phyloP scores from a whole-genome alignment of 73 alveolate species.

The Tetrahymena elliotti region DNA sequence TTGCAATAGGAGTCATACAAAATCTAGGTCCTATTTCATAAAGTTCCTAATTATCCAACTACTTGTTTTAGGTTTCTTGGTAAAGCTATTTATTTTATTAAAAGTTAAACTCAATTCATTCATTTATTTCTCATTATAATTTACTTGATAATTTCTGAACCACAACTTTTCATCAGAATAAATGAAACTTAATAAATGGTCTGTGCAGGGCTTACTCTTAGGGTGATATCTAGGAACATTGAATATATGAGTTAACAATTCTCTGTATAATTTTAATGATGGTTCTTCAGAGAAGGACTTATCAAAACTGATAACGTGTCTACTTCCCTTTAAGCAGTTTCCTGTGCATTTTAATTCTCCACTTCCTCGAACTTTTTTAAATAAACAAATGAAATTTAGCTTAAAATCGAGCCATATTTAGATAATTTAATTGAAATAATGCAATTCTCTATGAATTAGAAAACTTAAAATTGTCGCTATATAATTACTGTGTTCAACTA shows the following conservation, averaged over 20 bases:
- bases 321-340: slow-evolving; percentile 86
- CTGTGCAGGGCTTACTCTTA: slow-evolving; percentile 95
- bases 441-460: not conserved
- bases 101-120: not conserved
- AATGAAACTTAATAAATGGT: slow-evolving; percentile 83
- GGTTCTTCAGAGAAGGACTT: slow-evolving; percentile 53
- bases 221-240: slow-evolving; percentile 96
- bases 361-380: slow-evolving; percentile 60
- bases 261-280: slow-evolving; percentile 69
- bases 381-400: not conserved
- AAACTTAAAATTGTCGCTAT: not conserved
- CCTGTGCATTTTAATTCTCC: slow-evolving; percentile 95
- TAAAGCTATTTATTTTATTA: slow-evolving; percentile 60
- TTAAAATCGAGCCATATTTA: not conserved
- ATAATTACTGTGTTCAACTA: slow-evolving; percentile 61
- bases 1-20: slow-evolving; percentile 74
- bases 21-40: slow-evolving; percentile 98
- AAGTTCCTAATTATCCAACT: slow-evolving; percentile 71
- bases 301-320: slow-evolving; percentile 95
- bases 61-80: slow-evolving; percentile 57
- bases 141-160: slow-evolving; percentile 89
- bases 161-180: slow-evolving; percentile 73
- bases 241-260: slow-evolving; percentile 75
- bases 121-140: too few species aligned
- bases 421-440: not conserved